Conservation (phyloP, 441 rosid genomes). For the Pelargonium australe region DNA sequence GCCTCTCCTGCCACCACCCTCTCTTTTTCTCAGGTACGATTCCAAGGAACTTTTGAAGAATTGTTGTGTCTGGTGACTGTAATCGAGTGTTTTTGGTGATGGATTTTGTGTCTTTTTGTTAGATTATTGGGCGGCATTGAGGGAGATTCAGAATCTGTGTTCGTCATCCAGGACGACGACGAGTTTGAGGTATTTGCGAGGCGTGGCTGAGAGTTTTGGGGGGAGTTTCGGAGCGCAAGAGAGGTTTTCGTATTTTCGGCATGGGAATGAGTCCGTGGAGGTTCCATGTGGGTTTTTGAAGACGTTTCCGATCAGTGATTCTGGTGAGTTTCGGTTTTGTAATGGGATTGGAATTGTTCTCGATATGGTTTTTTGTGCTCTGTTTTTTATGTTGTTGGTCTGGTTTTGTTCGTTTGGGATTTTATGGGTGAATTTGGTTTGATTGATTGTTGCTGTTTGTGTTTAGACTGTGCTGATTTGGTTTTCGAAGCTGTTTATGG, state of each 20-base stretch:
- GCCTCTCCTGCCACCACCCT: conserved; percentile 63
- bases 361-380: not conserved
- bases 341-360: not conserved
- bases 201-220: conserved; percentile 45
- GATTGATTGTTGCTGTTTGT: too few species aligned
- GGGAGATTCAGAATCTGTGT: conserved; percentile 47
- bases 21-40: conserved; percentile 36
- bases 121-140: conserved; percentile 61
- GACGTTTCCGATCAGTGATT: conserved; percentile 47
- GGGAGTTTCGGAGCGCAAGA: conserved; percentile 46
- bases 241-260: conserved; percentile 60
- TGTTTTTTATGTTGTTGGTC: not conserved
- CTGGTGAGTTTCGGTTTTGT: conserved; percentile 39
- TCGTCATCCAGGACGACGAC: conserved; percentile 27
- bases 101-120: conserved; percentile 12
- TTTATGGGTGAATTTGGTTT: too few species aligned
- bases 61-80: too few species aligned
- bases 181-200: conserved; percentile 47
- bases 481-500: too few species aligned
- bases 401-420: too few species aligned
- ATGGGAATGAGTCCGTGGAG: conserved; percentile 28
- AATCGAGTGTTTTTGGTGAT: not conserved
- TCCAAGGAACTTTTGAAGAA: too few species aligned
- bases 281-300: conserved; percentile 82
- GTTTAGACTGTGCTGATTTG: too few species aligned